phyloP scores from a whole-genome alignment of 345 rosid genomes.

The Angophora floribunda region DNA sequence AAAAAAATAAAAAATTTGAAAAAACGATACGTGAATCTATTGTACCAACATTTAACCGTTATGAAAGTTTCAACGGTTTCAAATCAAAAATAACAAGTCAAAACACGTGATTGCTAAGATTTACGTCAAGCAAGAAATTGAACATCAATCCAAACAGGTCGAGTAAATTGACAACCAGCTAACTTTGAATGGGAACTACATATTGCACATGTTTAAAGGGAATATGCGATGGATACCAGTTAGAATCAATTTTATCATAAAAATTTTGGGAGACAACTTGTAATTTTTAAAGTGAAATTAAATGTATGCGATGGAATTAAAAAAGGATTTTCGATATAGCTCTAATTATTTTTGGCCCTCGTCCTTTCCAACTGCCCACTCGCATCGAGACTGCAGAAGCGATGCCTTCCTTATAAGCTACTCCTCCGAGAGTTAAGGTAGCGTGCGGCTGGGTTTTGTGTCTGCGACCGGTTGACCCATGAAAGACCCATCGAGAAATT shows the following conservation, averaged over 20 bases:
- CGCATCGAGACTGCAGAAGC: background rate
- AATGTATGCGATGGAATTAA: background rate
- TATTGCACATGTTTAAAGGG: accelerated
- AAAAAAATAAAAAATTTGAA: background rate
- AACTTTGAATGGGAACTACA: background rate
- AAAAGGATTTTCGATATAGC: background rate
- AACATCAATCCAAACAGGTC: accelerated
- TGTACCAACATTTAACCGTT: background rate
- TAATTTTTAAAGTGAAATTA: background rate
- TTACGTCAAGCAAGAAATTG: background rate
- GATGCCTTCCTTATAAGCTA: background rate
- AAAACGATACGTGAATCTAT: accelerated
- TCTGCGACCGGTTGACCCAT: background rate
- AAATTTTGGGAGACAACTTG: background rate
- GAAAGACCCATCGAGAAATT: background rate
- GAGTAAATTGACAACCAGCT: background rate
- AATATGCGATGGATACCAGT: background rate
- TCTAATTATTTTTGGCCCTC: background rate
- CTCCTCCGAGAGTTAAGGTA: background rate
- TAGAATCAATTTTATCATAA: background rate
- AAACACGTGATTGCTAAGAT: background rate
- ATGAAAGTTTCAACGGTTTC: accelerated
- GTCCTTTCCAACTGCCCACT: background rate
- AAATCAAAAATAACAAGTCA: accelerated
- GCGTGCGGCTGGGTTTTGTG: background rate